Conservation (phyloP, 208 protist species). For the Leishmania tarentolae region DNA sequence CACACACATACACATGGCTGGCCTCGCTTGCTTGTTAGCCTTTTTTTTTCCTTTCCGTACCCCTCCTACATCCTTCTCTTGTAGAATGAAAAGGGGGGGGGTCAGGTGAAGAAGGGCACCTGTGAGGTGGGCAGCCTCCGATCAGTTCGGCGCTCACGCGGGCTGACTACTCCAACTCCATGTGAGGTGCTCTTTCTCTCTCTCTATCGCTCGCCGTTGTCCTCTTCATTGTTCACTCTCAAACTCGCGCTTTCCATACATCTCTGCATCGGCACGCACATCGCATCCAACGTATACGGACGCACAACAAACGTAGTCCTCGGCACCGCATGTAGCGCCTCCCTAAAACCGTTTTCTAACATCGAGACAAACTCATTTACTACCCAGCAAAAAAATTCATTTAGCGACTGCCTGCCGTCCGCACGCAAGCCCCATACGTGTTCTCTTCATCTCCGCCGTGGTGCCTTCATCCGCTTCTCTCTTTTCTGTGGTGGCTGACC, state of each 20-base stretch:
- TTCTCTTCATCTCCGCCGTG: neutral
- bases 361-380: neutral
- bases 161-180: neutral
- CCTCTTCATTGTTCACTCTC: neutral
- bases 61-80: neutral
- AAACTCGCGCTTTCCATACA: neutral
- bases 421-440: neutral
- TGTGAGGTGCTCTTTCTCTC: neutral
- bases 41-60: neutral
- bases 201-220: neutral
- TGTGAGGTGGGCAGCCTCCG: too few species aligned
- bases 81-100: neutral
- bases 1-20: too few species aligned
- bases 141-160: neutral
- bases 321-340: neutral
- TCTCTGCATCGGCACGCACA: neutral
- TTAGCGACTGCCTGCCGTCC: neutral
- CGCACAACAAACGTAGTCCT: neutral
- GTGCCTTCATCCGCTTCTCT: neutral
- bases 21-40: neutral
- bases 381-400: neutral
- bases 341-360: neutral
- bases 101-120: neutral
- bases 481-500: neutral
- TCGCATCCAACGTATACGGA: neutral